Evolutionary conservation across 192 early-diverging fungal genomes (phyloP).

Genomic region (Entrophospora sp.): DNA sequence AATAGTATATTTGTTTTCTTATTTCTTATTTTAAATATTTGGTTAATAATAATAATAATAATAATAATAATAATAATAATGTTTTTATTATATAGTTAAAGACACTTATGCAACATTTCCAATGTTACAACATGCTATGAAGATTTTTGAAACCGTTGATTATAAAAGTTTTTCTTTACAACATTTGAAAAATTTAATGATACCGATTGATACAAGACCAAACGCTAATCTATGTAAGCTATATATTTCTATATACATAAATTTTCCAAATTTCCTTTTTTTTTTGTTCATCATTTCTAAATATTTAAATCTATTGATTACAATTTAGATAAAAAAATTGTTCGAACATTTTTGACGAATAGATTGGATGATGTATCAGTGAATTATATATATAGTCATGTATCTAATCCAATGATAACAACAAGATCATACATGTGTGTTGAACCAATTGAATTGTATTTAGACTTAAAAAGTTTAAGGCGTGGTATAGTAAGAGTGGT

Average conservation of each 20-base stretch:
- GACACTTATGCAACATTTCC: slow-evolving; percentile 55
- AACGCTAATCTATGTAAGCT: slow-evolving; percentile 33
- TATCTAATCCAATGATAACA: slow-evolving; percentile 71
- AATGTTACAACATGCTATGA: slow-evolving; percentile 50
- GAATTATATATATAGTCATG: slow-evolving; percentile 65
- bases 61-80: too few relatives aligned
- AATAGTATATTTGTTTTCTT: background rate
- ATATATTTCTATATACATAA: too few relatives aligned
- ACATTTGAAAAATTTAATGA: slow-evolving; percentile 52
- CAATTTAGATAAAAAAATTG: slow-evolving; percentile 47
- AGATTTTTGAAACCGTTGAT: slow-evolving; percentile 27
- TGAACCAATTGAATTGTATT: slow-evolving; percentile 54
- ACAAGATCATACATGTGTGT: slow-evolving; percentile 73
- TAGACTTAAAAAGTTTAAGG: slow-evolving; percentile 59
- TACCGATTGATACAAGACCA: slow-evolving; percentile 46
- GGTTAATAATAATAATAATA: too few relatives aligned
- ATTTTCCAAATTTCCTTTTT: too few relatives aligned
- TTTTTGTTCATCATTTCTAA: too few relatives aligned
- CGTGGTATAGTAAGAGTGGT: slow-evolving; percentile 55
- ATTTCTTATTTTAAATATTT: background rate
- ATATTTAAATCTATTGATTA: too few relatives aligned
- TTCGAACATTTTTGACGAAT: slow-evolving; percentile 49
- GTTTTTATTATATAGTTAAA: too few relatives aligned
- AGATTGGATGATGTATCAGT: slow-evolving; percentile 61
- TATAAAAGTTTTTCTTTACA: slow-evolving; percentile 39